These are phyloP conservation scores for Pythium brachiatum DNA, from an alignment of 352 stramenopile genomes.

Conservation along the genomic window DNA sequence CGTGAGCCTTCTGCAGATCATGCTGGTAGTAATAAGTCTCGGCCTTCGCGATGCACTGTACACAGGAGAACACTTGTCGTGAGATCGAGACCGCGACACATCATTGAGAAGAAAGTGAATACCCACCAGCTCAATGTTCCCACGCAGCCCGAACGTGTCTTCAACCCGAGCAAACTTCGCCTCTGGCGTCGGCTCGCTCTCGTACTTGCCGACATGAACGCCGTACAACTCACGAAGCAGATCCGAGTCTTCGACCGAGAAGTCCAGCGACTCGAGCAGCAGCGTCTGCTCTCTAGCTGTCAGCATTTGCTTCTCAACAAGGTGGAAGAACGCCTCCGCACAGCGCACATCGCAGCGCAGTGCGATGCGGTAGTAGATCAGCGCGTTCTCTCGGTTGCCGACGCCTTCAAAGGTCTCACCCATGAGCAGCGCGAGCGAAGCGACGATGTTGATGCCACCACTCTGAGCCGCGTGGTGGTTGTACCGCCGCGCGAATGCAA, in stretches of 20 bases:
- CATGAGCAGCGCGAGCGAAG: conserved; percentile 77
- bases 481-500: conserved; percentile 48
- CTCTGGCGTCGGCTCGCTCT: conserved; percentile 42
- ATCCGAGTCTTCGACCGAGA: conserved; percentile 53
- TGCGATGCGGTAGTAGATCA: conserved; percentile 69
- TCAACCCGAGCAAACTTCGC: conserved; percentile 68
- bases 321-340: conserved; percentile 69
- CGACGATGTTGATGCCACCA: conserved; percentile 66
- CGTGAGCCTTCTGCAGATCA: conserved; percentile 72
- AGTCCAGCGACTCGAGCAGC: conserved; percentile 70
- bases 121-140: conserved; percentile 71
- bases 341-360: conserved; percentile 84
- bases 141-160: conserved; percentile 43
- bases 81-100: not conserved
- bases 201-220: conserved; percentile 77
- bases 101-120: not conserved
- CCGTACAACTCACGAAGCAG: conserved; percentile 65
- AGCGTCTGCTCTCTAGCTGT: conserved; percentile 59
- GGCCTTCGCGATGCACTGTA: conserved; percentile 68
- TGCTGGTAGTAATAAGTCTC: conserved; percentile 87
- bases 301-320: conserved; percentile 87
- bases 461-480: conserved; percentile 1
- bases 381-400: conserved; percentile 80
- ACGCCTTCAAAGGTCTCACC: conserved; percentile 81
- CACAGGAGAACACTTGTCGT: not conserved